Conservation (phyloP, 2,329 filamentous ascomycete species). For the Hymenoscyphus occultus region DNA sequence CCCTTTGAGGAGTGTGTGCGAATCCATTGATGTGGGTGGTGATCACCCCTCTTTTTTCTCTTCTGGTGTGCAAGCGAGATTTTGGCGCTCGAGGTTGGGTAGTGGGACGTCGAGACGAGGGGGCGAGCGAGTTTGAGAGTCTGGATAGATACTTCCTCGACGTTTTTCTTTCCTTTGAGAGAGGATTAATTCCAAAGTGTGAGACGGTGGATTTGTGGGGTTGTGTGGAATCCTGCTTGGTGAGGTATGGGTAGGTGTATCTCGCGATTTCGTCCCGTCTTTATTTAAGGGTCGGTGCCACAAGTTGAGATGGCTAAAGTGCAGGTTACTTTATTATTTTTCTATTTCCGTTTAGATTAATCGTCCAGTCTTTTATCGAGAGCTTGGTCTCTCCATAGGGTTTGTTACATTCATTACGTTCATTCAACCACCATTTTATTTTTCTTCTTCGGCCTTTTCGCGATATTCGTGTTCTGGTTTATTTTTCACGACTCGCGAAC, state of each 20-base stretch:
- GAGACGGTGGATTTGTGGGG: constrained; percentile 2
- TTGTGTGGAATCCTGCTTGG: constrained; percentile 3
- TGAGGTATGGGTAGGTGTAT: neutral
- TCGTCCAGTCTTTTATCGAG: neutral
- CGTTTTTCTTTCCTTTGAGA: neutral
- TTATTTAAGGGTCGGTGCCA: constrained; percentile 4
- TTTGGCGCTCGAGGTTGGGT: neutral
- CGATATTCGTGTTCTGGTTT: neutral
- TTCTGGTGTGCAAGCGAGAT: neutral
- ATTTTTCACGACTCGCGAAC: neutral
- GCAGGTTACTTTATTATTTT: no score
- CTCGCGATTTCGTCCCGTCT: neutral
- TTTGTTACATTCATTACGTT: neutral
- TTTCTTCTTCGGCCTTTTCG: neutral
- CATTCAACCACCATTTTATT: neutral
- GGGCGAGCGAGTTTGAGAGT: neutral
- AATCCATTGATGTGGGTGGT: neutral
- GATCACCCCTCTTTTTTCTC: no score
- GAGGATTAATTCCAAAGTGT: neutral
- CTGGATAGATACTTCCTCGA: neutral
- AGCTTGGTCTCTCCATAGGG: neutral
- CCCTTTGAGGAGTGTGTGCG: neutral
- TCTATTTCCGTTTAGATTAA: constrained; percentile 9
- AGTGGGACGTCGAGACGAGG: neutral
- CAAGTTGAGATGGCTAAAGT: constrained; percentile 6